Evolutionary conservation across 495 filamentous ascomycete species (phyloP), one percentile per base, ranked within the genome.

Genomic region (Pyronema omphalodes): DNA sequence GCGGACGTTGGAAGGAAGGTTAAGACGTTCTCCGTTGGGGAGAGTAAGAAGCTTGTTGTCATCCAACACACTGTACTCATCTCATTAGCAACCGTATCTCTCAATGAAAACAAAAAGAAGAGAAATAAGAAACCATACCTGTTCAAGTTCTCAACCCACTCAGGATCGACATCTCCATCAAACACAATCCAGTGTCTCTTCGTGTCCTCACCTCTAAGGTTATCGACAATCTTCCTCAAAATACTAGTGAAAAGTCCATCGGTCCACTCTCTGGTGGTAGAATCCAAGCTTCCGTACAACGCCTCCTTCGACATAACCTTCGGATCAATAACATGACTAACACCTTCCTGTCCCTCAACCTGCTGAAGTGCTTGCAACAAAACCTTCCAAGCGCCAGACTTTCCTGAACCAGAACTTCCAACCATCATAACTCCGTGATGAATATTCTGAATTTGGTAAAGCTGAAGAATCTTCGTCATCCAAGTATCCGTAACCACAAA

Each of bases 361-460:
- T 82, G 78, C 64, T 95, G 89, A 58, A 99, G 71, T 8, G 91
- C 93, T 63, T 89, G 83, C 9, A 99, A 75, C n/a, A 99, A 75
- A 14, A 93, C 80, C 63, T 85, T 86, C 91, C 93, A 99, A 15
- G 88, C 82, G 5, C 82, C 78, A 51, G 91, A 94, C 70, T 99
- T 99, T 58, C 91, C 91, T 36, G 89, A 81, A 9, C 91, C 91
- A 4, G 91, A 95, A 61, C 82, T 83, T 43, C 91, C 91, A 6
- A 99, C 91, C 91, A 96, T 95, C 93, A 99, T 99, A 14, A 99
- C 93, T 78, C 91, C 91, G 60, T 99, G 91, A 61, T 99, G 91
- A 43, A 96, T 91, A 50, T 76, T 81, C 68, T 99, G 91, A 56
- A 99, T 99, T 66, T 99, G 91, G 67, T 88, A 94, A 6, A 99